Percentiles rank a stretch among this genome's conserved stretches.
Evolutionary conservation across 2,329 filamentous ascomycete genomes (phyloP).

Genomic region (Botryotinia calthae): DNA sequence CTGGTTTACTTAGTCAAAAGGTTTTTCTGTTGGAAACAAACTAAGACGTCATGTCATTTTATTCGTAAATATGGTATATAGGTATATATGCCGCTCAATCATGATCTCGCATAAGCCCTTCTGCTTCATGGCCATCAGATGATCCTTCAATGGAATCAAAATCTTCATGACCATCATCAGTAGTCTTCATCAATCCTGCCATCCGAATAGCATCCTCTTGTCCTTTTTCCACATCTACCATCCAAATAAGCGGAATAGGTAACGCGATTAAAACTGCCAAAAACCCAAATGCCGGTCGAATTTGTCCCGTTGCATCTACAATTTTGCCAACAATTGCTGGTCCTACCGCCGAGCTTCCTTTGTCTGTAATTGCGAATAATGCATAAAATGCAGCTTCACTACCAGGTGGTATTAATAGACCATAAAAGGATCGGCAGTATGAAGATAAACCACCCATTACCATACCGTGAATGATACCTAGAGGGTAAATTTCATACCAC

Average conservation of each 20-base stretch:
- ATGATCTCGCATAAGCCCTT: constrained; percentile 20
- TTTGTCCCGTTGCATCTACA: constrained; percentile 78
- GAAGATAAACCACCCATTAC: constrained; percentile 89
- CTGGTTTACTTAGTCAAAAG: not conserved
- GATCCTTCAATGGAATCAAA: constrained; percentile 15
- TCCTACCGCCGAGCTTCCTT: constrained; percentile 90
- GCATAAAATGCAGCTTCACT: constrained; percentile 96
- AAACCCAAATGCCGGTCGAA: constrained; percentile 89
- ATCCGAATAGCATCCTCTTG: constrained; percentile 65
- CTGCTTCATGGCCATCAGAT: constrained; percentile 16
- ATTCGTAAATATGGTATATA: not conserved
- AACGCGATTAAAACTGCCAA: constrained; percentile 79
- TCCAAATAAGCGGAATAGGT: constrained; percentile 78
- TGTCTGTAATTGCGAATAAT: constrained; percentile 67
- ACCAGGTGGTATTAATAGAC: constrained; percentile 89
- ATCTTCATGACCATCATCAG: constrained; percentile 15
- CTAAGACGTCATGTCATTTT: not conserved
- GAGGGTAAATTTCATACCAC: constrained; percentile 93
- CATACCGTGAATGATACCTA: constrained; percentile 87
- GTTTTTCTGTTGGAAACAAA: not conserved
- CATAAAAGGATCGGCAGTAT: constrained; percentile 89
- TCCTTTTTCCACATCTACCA: constrained; percentile 80
- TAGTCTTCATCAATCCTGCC: constrained; percentile 56
- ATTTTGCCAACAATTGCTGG: constrained; percentile 92
- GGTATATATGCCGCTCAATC: not conserved